phyloP scores from a whole-genome alignment of 2,329 filamentous ascomycete genomes.

The Grosmannia clavigera region DNA sequence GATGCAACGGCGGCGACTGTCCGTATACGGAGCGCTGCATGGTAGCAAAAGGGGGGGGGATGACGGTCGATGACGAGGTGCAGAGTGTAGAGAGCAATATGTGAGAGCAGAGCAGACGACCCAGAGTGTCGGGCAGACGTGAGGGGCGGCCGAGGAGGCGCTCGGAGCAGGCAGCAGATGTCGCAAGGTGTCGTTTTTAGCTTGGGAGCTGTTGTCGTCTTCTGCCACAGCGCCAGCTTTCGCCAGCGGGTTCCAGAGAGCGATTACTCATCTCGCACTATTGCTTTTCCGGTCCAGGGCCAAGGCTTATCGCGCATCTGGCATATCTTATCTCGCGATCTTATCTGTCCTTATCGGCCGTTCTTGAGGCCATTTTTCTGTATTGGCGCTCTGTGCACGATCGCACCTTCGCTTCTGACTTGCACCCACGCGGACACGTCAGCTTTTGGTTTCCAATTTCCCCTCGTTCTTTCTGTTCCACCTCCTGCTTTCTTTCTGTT shows the following conservation, averaged over 20 bases:
- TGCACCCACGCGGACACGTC: too few species aligned
- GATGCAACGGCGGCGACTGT: conserved; percentile 87
- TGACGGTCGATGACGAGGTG: background rate
- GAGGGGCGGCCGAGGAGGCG: background rate
- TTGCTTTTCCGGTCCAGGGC: background rate
- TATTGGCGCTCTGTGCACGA: background rate
- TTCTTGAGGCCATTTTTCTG: background rate
- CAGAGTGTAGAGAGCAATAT: background rate
- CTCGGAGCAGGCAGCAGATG: background rate
- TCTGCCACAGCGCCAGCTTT: too few species aligned
- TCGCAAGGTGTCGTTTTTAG: background rate
- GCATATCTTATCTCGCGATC: background rate
- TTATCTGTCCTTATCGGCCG: background rate
- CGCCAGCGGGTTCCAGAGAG: too few species aligned
- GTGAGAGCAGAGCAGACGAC: too few species aligned
- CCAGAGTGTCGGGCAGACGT: background rate
- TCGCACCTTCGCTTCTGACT: background rate
- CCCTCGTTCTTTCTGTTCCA: background rate
- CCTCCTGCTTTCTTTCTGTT: background rate
- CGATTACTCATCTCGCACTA: background rate
- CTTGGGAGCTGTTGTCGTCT: background rate
- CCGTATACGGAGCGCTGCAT: conserved; percentile 85
- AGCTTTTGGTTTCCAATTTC: background rate
- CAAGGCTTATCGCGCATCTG: background rate
- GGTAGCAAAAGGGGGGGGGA: conserved; percentile 16